Evolutionary conservation across 352 stramenopile genomes (phyloP).

Genomic region (Globisporangium apiculatum): DNA sequence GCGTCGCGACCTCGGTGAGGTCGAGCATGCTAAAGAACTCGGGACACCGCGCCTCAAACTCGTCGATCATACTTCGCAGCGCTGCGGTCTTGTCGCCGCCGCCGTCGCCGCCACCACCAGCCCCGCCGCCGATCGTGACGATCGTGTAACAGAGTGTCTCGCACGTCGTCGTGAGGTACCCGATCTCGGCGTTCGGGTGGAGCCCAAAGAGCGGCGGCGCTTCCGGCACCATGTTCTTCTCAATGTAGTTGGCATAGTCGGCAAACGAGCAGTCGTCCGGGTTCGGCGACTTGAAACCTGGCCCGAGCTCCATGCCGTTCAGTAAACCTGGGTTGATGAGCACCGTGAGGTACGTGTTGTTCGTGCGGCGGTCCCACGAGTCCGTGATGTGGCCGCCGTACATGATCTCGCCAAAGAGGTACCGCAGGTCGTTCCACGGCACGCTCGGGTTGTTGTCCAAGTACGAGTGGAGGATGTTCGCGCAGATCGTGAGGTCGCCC

Average conservation of each 20-base stretch:
- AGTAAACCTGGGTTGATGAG: slow-evolving; percentile 86
- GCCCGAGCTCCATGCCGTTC: slow-evolving; percentile 88
- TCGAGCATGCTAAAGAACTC: slow-evolving; percentile 92
- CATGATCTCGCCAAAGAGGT: slow-evolving; percentile 97
- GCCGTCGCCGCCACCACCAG: slow-evolving; percentile 41
- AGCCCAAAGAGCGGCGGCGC: slow-evolving; percentile 91
- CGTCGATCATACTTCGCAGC: slow-evolving; percentile 85
- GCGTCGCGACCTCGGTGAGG: slow-evolving; percentile 81
- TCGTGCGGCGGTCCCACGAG: slow-evolving; percentile 93
- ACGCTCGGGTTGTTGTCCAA: slow-evolving; percentile 89
- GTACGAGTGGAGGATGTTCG: slow-evolving; percentile 92
- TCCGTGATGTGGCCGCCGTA: slow-evolving; percentile 96
- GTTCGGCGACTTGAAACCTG: slow-evolving; percentile 92
- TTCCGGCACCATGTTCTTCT: slow-evolving; percentile 91
- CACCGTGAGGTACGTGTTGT: slow-evolving; percentile 92
- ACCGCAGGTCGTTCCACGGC: slow-evolving; percentile 94
- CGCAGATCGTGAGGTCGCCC: slow-evolving; percentile 93
- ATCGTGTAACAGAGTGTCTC: slow-evolving; percentile 93
- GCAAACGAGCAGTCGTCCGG: slow-evolving; percentile 75
- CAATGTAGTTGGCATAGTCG: slow-evolving; percentile 89
- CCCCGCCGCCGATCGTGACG: slow-evolving; percentile 84
- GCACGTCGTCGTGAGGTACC: slow-evolving; percentile 91
- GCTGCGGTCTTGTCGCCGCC: slow-evolving; percentile 67
- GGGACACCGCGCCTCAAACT: slow-evolving; percentile 87
- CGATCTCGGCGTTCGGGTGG: slow-evolving; percentile 94